Base-by-base conservation (phyloP, 331 rosid genomes). In the Spiraea crenata region DNA sequence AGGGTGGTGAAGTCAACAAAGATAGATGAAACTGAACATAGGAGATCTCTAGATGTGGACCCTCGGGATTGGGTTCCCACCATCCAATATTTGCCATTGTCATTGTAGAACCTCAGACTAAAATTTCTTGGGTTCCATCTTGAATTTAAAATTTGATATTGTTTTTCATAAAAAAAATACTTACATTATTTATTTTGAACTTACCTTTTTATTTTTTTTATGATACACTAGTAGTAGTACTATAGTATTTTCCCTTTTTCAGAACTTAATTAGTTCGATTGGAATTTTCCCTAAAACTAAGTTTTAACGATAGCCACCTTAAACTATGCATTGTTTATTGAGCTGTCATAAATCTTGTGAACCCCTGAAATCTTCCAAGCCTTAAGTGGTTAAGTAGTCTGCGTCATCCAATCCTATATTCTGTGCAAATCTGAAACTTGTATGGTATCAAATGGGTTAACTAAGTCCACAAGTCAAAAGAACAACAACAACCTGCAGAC, bases 1-100 rank as follows among this genome's bases (percentile, higher is more conserved):
- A 19, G 42, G 52, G 52, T 14, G 31, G 41, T 5, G 45, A 52
- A 69, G 34, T 67, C 69, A 69, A 45, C 62, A 55, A 52, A 75
- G 69, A 59, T 48, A 70, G 75, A 61, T 74, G 82, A 81, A 83
- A 59, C 61, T 47, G 45, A 65, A 38, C 4, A 62, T 62, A 38
- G 52, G 46, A 60, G 51, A 68, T 75, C 78, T 77, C 65, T 54
- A 71, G 83, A 84, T 42, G 74, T 69, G 82, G 85, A 80, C 84
- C 62, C 63, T 68, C 77, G 76, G 71, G 16, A 54, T 75, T 85
- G 77, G 78, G 81, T 55, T 70, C 88, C 81, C 89, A 82, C 82
- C 81, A 63, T 74, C 57, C 50, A 82, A 87, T 80, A 76, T 89
- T 79, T 25, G 17, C 56, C 80, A 83, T 81, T 77, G 81, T 77